Conservation (phyloP, 1,284 basidiomycete genomes). For the Hypsizygus ulmarius region DNA sequence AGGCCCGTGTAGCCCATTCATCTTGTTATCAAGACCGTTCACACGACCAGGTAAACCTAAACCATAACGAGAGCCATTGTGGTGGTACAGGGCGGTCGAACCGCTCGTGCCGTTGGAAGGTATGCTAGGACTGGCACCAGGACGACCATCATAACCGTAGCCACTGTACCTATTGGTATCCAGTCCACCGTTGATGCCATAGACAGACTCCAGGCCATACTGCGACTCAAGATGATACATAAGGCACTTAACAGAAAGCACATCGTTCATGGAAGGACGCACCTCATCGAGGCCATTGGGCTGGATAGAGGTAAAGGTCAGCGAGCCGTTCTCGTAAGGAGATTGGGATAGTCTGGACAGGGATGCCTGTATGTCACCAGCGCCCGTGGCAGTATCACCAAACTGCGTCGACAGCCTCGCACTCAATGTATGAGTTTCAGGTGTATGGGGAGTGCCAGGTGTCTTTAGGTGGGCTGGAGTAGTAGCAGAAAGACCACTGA, state of each 20-base stretch:
- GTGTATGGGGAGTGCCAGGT: slow-evolving; percentile 65
- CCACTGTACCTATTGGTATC: slow-evolving; percentile 57
- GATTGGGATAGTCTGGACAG: slow-evolving; percentile 62
- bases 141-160: slow-evolving; percentile 63
- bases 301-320: slow-evolving; percentile 54
- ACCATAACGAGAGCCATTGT: slow-evolving; percentile 75
- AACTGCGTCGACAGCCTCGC: slow-evolving; percentile 57
- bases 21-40: slow-evolving; percentile 61
- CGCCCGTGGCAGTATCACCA: slow-evolving; percentile 45
- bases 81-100: slow-evolving; percentile 79
- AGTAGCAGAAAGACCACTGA: slow-evolving; percentile 51
- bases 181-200: slow-evolving; percentile 49
- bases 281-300: slow-evolving; percentile 55
- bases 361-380: slow-evolving; percentile 64
- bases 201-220: slow-evolving; percentile 61
- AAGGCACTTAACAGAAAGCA: slow-evolving; percentile 7
- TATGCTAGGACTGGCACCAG: slow-evolving; percentile 26
- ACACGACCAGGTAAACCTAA: slow-evolving; percentile 56
- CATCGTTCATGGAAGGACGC: slow-evolving; percentile 16
- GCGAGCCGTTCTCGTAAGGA: slow-evolving; percentile 52
- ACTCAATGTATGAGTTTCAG: slow-evolving; percentile 56
- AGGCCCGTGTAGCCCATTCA: slow-evolving; percentile 85
- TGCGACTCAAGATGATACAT: slow-evolving; percentile 31
- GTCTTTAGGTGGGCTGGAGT: slow-evolving; percentile 57
- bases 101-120: slow-evolving; percentile 52